Evolutionary conservation across 225 moss, liverwort and hornwort genomes (phyloP), one percentile per base, ranked within the genome.

Genomic region (Physcomitrium patens): DNA sequence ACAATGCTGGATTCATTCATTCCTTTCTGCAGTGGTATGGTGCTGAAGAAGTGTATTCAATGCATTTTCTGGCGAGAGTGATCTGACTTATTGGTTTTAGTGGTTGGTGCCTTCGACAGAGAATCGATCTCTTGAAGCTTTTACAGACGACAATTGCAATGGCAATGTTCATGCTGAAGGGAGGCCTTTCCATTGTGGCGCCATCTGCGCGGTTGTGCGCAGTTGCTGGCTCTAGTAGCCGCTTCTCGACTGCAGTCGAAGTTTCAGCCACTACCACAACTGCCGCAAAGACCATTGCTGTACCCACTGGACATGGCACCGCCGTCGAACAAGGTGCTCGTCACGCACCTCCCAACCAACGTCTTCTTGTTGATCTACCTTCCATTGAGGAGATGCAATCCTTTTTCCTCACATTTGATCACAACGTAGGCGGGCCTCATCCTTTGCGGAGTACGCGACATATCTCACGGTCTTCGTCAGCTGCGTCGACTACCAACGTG

Each of bases 311-410:
- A 18, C 77, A 68, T 55, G 72, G 68, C 60, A 26, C 49, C 9
- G 65, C 81, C 59, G 50, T 63, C 55, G 50, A 69, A 10, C 77
- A 81, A 42, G 81, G 81, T 77, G 77, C 63, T 48, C 14, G 3
- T 54, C 0, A 27, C 31, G 28, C 20, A 31, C 6, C 10, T 44
- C 53, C 14, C 24, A 51, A 23, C 23, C 28, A 65, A 12, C 9
- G 2, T 51, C 18, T 61, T 58, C 49, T 48, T 37, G 31, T n/a
- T 59, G 24, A 0, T 50, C 24, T 24, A 51, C 56, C 20, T 54
- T 26, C 13, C 19, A 47, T 60, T 15, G 51, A 24, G 19, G 15
- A 1, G n/a, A 54, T 67, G 57, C 66, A 45, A 65, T 52, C 26
- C 16, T 3, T 64, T 42, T 26, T 22, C 12, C 46, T 3, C 17